Base-by-base conservation (phyloP, 768 basidiomycete genomes). In the Candolleomyces eurysporus region DNA sequence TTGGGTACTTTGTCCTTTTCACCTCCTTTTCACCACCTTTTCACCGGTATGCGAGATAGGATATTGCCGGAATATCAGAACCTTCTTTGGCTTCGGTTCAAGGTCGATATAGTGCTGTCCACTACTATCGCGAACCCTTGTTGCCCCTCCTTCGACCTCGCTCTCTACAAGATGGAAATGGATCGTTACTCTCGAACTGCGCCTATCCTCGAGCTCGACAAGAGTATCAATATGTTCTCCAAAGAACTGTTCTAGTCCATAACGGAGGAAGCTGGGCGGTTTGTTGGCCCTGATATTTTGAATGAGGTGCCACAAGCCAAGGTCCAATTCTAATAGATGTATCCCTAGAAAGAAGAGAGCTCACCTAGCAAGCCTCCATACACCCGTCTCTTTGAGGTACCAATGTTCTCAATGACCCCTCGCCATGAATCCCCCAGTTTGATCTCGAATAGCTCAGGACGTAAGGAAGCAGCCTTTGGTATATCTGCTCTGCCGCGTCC, bases 91-190 rank as follows among this genome's bases (percentile, higher is more conserved):
- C 66, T 78, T 78, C 0, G 80, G 78, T 49, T 76, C 73, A 7
- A 82, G 74, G 53, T 83, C 80, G 16, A 79, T 9, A 48, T 71
- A 75, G 4, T 68, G 65, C 11, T 67, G 67, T 16, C 70, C 67
- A 30, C 66, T 65, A n/a, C 69, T 62, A 13, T 70, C 66, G 58
- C 67, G 71, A 40, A 82, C 75, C 42, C 79, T 69, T 5, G 80
- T 83, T 2, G 79, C 74, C 7, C 80, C 80, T 6, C 78, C 79
- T 48, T 70, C 63, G 1, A 79, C 60, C 1, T 61, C 73, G 4
- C 72, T 71, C 11, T 75, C 76, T 40, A 77, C 80, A 11, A 83
- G 74, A 58, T 83, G 81, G 8, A 82, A 69, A 58, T 80, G 79
- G 19, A 81, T 51, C 1, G 80, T 83, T 3, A 78, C 74, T 14